Base-by-base conservation (phyloP, 208 protist species). In the Trypanosoma cruzi region DNA sequence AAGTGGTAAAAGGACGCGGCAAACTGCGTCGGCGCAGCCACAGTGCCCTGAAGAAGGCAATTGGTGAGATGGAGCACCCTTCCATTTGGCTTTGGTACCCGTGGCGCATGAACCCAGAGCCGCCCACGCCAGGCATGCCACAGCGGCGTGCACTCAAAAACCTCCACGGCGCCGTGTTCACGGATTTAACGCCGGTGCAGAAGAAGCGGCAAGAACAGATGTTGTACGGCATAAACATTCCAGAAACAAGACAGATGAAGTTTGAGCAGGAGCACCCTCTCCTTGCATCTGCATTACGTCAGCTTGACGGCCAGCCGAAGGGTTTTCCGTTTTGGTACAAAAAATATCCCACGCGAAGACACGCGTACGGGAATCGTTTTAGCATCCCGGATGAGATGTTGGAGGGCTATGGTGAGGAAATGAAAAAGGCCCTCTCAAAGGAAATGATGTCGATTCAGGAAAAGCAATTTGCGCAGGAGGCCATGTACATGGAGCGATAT, bases 261-360 rank as follows among this genome's bases (percentile, higher is more conserved):
- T 94, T 94, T 64, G 88, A 94, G 78, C 63, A 83, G 77, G 71
- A 88, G 61, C 92, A 97, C 78, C 92, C 92, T 5, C 69, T 97
- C 37, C 84, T 97, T n/a, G 84, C 87, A 3, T 75, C 75, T 0
- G 88, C 88, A 44, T 75, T 97, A 42, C 77, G 78, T 61, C 78
- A 91, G 60, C 69, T 92, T 14, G 81, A 93, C 16, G 89, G 84
- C 34, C 87, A 89, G 81, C 88, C 89, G 34, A 92, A 92, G 67
- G 89, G 89, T 0, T 97, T 97, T 63, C 92, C 92, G 36, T 97
- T 95, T 75, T 97, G 92, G 92, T 97, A 93, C 73, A 94, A 92
- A 73, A 97, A 97, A 71, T 97, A 97, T 67, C 92, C 92, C 4
- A 97, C 92, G 29, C 89, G 89, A 11, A 85, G 88, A 29, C 92